Conservation (phyloP, 129 eudicot genomes). For the Helianthus annuus region DNA sequence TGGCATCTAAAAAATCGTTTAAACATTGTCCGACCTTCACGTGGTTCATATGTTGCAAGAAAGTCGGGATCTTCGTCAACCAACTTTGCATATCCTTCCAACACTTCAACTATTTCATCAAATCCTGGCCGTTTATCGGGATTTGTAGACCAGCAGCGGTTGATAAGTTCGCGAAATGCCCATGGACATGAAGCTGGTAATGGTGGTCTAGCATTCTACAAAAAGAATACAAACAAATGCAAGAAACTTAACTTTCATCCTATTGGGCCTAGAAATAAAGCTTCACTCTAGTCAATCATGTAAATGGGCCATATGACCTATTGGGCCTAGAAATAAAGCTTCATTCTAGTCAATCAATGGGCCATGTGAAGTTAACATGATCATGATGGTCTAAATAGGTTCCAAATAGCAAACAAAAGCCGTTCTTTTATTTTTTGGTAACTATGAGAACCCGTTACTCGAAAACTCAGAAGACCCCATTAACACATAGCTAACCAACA, state of each 20-base stretch:
- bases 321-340: not conserved
- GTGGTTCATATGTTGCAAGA: conserved; percentile 51
- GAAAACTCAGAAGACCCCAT: too few relatives aligned
- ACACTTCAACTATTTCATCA: conserved; percentile 59
- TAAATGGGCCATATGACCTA: not conserved
- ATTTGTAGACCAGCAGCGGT: conserved; percentile 77
- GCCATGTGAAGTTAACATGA: not conserved
- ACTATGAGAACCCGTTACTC: too few relatives aligned
- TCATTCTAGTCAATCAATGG: not conserved
- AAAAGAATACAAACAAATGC: not conserved
- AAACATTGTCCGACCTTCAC: conserved; percentile 19
- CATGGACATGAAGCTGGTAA: conserved; percentile 71
- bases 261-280: not conserved
- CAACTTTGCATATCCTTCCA: conserved; percentile 60
- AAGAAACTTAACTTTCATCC: not conserved
- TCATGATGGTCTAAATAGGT: not conserved
- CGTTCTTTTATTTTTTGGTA: not conserved
- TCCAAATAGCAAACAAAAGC: not conserved
- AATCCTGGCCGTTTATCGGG: conserved; percentile 74
- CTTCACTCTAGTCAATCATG: not conserved
- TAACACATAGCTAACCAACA: too few relatives aligned
- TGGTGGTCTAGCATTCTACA: conserved; percentile 93
- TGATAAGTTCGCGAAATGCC: conserved; percentile 64
- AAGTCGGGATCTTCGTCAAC: conserved; percentile 71
- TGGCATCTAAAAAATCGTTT: conserved; percentile 50